Evolutionary conservation across 768 basidiomycete genomes (phyloP).

Genomic region (Boletus sp.): DNA sequence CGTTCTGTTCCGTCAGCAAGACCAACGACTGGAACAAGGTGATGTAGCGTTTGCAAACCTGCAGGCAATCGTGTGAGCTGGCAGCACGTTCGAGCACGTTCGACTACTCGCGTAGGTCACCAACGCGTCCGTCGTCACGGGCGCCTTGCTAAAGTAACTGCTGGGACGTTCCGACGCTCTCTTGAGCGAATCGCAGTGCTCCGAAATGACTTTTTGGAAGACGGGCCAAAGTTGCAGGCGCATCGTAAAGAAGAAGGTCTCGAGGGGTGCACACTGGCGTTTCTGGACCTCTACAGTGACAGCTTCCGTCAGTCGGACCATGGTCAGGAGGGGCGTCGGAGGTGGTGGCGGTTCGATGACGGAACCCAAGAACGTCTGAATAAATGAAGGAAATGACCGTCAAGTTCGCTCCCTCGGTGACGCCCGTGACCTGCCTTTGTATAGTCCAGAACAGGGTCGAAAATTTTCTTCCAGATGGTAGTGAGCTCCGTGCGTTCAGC

Average conservation of each 20-base stretch:
- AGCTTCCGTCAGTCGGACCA: conserved; percentile 89
- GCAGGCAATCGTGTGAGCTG: neutral
- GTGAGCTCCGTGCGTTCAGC: conserved; percentile 60
- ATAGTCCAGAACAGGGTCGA: conserved; percentile 90
- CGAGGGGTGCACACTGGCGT: conserved; percentile 76
- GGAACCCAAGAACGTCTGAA: conserved; percentile 65
- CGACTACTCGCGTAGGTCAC: conserved; percentile 55
- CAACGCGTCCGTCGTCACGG: conserved; percentile 63
- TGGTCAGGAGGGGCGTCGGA: conserved; percentile 75
- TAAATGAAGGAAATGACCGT: neutral
- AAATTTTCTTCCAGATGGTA: conserved; percentile 85
- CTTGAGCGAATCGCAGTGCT: conserved; percentile 79
- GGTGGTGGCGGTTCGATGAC: conserved; percentile 74
- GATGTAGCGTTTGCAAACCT: conserved; percentile 79
- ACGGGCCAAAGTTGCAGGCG: conserved; percentile 91
- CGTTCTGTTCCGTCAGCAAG: conserved; percentile 74
- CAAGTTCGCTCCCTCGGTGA: neutral
- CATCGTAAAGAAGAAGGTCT: conserved; percentile 76
- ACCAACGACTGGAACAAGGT: conserved; percentile 82
- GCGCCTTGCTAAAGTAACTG: conserved; percentile 62
- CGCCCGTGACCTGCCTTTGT: conserved; percentile 53
- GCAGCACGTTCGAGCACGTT: neutral
- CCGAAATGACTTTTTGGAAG: conserved; percentile 86
- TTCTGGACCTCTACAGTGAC: conserved; percentile 72
- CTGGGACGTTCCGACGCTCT: conserved; percentile 72